Evolutionary conservation across 2,329 filamentous ascomycete genomes (phyloP).

Genomic region (Metarhizium brunneum): DNA sequence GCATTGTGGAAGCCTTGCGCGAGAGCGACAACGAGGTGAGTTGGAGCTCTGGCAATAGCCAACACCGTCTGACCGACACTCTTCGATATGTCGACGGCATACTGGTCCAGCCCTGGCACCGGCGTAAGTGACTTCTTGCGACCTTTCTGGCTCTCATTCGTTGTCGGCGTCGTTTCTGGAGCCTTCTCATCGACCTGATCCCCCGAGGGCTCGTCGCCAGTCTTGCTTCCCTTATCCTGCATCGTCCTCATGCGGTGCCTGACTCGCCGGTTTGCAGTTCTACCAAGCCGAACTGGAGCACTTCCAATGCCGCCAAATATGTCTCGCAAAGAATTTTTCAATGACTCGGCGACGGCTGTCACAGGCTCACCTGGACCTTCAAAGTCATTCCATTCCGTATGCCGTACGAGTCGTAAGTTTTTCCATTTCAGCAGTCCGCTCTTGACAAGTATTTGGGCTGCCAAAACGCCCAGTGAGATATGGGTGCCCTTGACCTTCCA

Average conservation of each 20-base stretch:
- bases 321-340: slow-evolving; percentile 48
- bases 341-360: slow-evolving; percentile 53
- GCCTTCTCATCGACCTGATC: neutral
- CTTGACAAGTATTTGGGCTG: slow-evolving; percentile 55
- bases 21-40: slow-evolving; percentile 51
- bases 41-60: slow-evolving; percentile 46
- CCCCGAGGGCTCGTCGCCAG: neutral
- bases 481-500: slow-evolving; percentile 57
- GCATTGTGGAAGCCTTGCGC: slow-evolving; percentile 65
- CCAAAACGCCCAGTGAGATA: slow-evolving; percentile 51
- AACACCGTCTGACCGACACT: slow-evolving; percentile 41
- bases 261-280: slow-evolving; percentile 42
- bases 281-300: slow-evolving; percentile 53
- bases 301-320: slow-evolving; percentile 54
- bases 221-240: slow-evolving; percentile 33
- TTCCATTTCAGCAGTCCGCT: slow-evolving; percentile 54
- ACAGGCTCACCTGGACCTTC: slow-evolving; percentile 66
- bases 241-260: slow-evolving; percentile 34
- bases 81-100: slow-evolving; percentile 39
- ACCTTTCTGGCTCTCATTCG: neutral
- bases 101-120: slow-evolving; percentile 19
- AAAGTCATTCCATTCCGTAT: slow-evolving; percentile 69
- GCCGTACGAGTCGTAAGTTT: slow-evolving; percentile 52
- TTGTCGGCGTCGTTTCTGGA: slow-evolving; percentile 8
- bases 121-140: neutral